phyloP scores from a whole-genome alignment of 192 early-diverging fungal species.

The Entomortierella beljakovae region DNA sequence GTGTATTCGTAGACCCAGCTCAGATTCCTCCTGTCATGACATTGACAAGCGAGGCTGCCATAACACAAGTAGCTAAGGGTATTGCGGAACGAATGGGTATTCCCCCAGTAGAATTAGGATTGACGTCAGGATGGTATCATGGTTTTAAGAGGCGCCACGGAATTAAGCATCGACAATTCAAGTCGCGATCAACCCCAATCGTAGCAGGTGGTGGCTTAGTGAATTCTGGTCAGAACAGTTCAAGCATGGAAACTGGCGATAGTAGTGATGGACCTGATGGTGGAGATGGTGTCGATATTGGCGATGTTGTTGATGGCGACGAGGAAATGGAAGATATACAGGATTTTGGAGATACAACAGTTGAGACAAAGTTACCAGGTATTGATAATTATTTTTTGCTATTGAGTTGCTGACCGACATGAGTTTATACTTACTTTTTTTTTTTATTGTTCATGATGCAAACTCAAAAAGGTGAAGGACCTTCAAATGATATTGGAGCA shows the following conservation, averaged over 20 bases:
- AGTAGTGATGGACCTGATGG: conserved; percentile 31
- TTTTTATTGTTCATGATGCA: not conserved
- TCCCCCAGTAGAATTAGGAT: conserved; percentile 33
- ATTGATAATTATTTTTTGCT: too few species aligned
- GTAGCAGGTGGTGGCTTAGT: conserved; percentile 7
- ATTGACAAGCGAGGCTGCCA: conserved; percentile 48
- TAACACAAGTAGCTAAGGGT: conserved; percentile 51
- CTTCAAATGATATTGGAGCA: conserved; percentile 3
- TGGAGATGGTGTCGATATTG: too few species aligned
- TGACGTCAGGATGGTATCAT: conserved; percentile 54
- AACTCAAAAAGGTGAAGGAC: conserved; percentile 8
- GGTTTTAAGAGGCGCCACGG: conserved; percentile 55
- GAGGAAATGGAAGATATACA: conserved; percentile 52
- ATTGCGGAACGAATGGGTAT: conserved; percentile 56
- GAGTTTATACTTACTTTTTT: not conserved
- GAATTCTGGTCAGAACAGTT: not conserved
- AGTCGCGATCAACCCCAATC: conserved; percentile 16
- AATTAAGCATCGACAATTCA: conserved; percentile 54
- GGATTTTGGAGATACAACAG: conserved; percentile 11
- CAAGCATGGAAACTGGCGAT: conserved; percentile 25
- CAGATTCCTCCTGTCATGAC: conserved; percentile 45
- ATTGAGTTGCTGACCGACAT: not conserved
- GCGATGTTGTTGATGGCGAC: too few species aligned
- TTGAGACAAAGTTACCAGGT: conserved; percentile 11
- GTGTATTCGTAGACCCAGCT: conserved; percentile 2